These are phyloP conservation scores for Fusarium goolgardi DNA, from an alignment of 2,329 filamentous ascomycete species.

Conservation along the genomic window DNA sequence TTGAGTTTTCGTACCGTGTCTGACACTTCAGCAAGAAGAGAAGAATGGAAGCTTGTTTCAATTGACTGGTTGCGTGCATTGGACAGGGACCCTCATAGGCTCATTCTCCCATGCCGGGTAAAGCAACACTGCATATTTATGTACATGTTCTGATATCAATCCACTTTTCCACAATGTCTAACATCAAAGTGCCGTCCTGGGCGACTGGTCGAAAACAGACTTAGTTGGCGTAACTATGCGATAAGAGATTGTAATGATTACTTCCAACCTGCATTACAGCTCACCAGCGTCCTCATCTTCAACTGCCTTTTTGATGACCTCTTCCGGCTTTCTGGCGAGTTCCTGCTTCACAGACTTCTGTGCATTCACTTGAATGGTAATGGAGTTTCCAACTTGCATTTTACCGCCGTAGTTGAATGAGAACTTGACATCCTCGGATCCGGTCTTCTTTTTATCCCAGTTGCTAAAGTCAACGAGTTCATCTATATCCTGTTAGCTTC, in stretches of 20 bases:
- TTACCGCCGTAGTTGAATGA: not conserved
- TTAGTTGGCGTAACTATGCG: not conserved
- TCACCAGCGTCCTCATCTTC: not conserved
- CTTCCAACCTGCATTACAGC: not conserved
- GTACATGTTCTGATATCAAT: not conserved
- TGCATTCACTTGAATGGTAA: conserved; percentile 13
- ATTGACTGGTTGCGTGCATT: not conserved
- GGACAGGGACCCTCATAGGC: accelerated
- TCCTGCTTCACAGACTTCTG: not conserved
- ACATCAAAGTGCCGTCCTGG: not conserved
- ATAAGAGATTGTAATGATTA: not conserved
- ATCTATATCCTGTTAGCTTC: not conserved
- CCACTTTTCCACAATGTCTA: not conserved
- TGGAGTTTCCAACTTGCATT: conserved; percentile 6
- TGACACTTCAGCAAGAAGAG: not conserved
- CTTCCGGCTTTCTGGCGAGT: not conserved
- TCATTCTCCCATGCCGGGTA: not conserved
- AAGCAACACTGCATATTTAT: no score
- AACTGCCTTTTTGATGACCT: not conserved
- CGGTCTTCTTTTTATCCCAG: not conserved
- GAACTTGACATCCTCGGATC: not conserved
- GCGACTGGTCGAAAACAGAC: not conserved
- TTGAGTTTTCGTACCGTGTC: not conserved
- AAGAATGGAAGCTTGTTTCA: not conserved
- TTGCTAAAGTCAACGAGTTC: conserved; percentile 20